Evolutionary conservation across 2,329 filamentous ascomycete species (phyloP).

Genomic region (Fusarium graminum): DNA sequence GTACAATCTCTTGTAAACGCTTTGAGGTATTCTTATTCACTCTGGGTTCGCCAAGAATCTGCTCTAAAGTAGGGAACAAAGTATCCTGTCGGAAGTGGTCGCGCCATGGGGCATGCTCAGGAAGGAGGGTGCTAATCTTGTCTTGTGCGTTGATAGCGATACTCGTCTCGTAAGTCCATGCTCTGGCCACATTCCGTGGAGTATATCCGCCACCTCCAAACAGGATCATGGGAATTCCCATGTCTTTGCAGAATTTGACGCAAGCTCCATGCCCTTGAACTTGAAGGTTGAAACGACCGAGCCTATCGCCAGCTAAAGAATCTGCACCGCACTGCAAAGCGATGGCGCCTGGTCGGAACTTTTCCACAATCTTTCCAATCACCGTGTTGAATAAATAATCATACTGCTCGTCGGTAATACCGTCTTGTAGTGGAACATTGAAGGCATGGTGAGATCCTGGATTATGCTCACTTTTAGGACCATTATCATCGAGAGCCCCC

Average conservation of each 20-base stretch:
- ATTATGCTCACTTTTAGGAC: slow-evolving; percentile 84
- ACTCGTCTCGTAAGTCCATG: slow-evolving; percentile 96
- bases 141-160: slow-evolving; percentile 83
- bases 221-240: slow-evolving; percentile 84
- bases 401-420: slow-evolving; percentile 93
- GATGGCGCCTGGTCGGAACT: slow-evolving; percentile 90
- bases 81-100: slow-evolving; percentile 90
- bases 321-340: slow-evolving; percentile 97
- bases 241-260: slow-evolving; percentile 87
- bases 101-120: slow-evolving; percentile 84
- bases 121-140: slow-evolving; percentile 78
- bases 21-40: slow-evolving; percentile 85
- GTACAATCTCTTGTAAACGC: slow-evolving; percentile 80
- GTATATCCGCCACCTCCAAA: slow-evolving; percentile 97
- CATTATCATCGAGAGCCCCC: slow-evolving; percentile 87
- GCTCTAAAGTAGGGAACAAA: slow-evolving; percentile 87
- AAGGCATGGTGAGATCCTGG: slow-evolving; percentile 89
- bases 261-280: slow-evolving; percentile 94
- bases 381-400: slow-evolving; percentile 85
- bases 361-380: slow-evolving; percentile 81
- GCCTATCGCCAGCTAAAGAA: slow-evolving; percentile 90
- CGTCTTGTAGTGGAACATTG: slow-evolving; percentile 91
- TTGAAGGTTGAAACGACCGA: slow-evolving; percentile 96
- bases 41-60: slow-evolving; percentile 74
- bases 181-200: slow-evolving; percentile 93